phyloP scores from a whole-genome alignment of 2,329 filamentous ascomycete species.

The Cladophialophora psammophila region DNA sequence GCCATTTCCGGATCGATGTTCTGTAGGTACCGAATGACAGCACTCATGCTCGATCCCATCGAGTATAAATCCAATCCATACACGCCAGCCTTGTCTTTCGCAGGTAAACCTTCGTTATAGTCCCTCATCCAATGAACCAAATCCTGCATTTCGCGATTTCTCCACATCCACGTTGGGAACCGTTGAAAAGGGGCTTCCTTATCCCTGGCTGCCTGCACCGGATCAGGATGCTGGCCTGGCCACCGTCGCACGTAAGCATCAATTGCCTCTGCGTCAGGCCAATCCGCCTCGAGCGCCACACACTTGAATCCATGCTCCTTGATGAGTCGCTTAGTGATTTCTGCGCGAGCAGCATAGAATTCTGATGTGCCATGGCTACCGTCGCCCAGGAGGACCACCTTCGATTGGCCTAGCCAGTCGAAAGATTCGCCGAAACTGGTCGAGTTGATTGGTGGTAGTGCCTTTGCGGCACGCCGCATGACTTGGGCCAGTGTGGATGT shows the following conservation, averaged over 20 bases:
- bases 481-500: slow-evolving; percentile 6
- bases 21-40: slow-evolving; percentile 59
- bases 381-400: slow-evolving; percentile 19
- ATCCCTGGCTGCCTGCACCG: background rate
- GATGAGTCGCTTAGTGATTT: slow-evolving; percentile 61
- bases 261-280: slow-evolving; percentile 61
- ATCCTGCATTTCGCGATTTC: slow-evolving; percentile 60
- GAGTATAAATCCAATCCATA: slow-evolving; percentile 63
- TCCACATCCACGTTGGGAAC: slow-evolving; percentile 66
- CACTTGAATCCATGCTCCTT: slow-evolving; percentile 59
- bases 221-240: slow-evolving; percentile 39
- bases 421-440: slow-evolving; percentile 14
- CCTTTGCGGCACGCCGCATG: slow-evolving; percentile 14
- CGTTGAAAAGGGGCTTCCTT: slow-evolving; percentile 55
- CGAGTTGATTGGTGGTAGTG: slow-evolving; percentile 21
- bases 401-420: slow-evolving; percentile 25
- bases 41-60: slow-evolving; percentile 55
- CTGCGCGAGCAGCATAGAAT: slow-evolving; percentile 61
- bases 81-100: slow-evolving; percentile 50
- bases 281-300: slow-evolving; percentile 62
- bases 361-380: slow-evolving; percentile 62
- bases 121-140: slow-evolving; percentile 61
- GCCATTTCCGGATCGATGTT: slow-evolving; percentile 54
- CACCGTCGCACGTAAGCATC: slow-evolving; percentile 60
- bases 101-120: slow-evolving; percentile 49